These are phyloP conservation scores for Pseudogymnoascus sp. DNA, from an alignment of 2,329 filamentous ascomycete species.

Conservation along the genomic window DNA sequence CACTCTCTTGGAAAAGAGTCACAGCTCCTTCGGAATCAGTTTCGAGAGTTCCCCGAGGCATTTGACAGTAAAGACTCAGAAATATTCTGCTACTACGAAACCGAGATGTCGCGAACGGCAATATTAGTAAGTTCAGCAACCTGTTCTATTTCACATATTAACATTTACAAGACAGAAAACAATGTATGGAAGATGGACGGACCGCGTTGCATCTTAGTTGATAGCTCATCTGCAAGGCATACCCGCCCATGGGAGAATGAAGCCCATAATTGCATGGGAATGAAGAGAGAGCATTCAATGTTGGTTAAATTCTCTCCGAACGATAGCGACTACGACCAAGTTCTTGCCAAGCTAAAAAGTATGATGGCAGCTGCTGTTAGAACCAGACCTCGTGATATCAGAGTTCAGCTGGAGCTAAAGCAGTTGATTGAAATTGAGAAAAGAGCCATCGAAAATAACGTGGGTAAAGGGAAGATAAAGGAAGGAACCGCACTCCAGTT, in stretches of 20 bases:
- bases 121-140: background rate
- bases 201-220: background rate
- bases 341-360: background rate
- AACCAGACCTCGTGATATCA: background rate
- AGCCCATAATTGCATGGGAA: background rate
- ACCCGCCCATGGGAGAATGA: background rate
- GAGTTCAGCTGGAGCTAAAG: background rate
- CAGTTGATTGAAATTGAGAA: background rate
- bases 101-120: conserved; percentile 13
- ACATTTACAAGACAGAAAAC: background rate
- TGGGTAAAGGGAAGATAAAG: too few relatives aligned
- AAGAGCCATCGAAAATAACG: background rate
- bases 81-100: conserved; percentile 16
- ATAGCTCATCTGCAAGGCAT: conserved; percentile 5
- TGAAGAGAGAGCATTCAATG: conserved; percentile 11
- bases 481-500: too few relatives aligned
- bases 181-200: conserved; percentile 4
- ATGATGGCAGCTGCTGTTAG: background rate
- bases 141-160: background rate
- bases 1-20: conserved; percentile 11
- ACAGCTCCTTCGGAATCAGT: conserved; percentile 7
- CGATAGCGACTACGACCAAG: conserved; percentile 8
- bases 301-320: conserved; percentile 10
- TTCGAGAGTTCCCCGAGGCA: conserved; percentile 7
- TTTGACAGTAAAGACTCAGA: conserved; percentile 11